phyloP scores from a whole-genome alignment of 2,329 filamentous ascomycete genomes.

The Diplodia intermedia region DNA sequence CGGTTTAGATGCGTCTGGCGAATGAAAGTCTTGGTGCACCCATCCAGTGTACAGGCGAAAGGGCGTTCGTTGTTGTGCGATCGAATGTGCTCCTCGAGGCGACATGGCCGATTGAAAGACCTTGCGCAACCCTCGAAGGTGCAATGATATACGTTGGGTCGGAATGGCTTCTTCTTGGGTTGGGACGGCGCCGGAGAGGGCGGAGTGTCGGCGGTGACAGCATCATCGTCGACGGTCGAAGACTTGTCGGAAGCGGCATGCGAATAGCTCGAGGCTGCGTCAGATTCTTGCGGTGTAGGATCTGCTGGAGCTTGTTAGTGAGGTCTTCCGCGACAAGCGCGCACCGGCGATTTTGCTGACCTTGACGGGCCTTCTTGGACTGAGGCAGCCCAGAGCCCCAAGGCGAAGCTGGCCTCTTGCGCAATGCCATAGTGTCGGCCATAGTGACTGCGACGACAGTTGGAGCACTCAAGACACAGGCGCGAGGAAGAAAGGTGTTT shows the following conservation, averaged over 20 bases:
- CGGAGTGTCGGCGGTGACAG: constrained; percentile 38
- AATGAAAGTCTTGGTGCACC: constrained; percentile 83
- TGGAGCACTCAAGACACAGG: not conserved
- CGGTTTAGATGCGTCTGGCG: constrained; percentile 86
- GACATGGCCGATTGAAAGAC: constrained; percentile 85
- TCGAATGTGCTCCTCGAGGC: constrained; percentile 78
- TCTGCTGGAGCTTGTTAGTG: constrained; percentile 7
- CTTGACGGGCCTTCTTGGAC: constrained; percentile 42
- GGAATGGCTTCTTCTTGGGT: constrained; percentile 45
- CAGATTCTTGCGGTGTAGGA: constrained; percentile 1
- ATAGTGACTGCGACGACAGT: not conserved
- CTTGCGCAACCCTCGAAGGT: constrained; percentile 77
- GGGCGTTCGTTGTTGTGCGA: constrained; percentile 87
- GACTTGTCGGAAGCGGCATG: not conserved
- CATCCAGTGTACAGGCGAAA: constrained; percentile 72
- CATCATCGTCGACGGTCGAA: not conserved
- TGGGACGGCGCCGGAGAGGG: constrained; percentile 32
- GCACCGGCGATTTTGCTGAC: constrained; percentile 33
- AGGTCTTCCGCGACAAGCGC: constrained; percentile 9
- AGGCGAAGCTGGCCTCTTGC: constrained; percentile 21
- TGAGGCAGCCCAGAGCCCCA: not conserved
- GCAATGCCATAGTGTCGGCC: not conserved
- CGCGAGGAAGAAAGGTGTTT: not conserved
- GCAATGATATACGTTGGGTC: constrained; percentile 72
- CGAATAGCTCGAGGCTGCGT: constrained; percentile 14